phyloP scores from a whole-genome alignment of 108 stramenopile genomes.

The Ochromonas danica region DNA sequence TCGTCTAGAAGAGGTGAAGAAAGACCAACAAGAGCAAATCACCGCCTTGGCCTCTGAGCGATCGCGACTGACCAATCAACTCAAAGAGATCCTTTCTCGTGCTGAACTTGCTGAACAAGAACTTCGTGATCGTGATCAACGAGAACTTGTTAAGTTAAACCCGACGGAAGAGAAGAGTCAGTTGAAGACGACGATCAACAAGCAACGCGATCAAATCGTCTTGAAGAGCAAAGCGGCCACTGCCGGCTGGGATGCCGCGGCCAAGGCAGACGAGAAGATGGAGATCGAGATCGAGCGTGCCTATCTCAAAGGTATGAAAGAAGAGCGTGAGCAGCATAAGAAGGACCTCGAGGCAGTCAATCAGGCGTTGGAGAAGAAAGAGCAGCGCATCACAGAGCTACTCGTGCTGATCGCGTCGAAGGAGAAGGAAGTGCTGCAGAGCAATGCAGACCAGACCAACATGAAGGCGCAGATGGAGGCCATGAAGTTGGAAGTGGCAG shows the following conservation, averaged over 20 bases:
- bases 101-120: constrained; percentile 28
- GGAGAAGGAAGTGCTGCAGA: neutral
- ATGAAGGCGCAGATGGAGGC: constrained; percentile 38
- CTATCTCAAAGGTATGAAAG: constrained; percentile 2
- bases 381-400: constrained; percentile 37
- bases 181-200: neutral
- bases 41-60: neutral
- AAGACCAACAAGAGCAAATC: constrained; percentile 4
- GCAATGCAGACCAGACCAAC: neutral
- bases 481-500: constrained; percentile 44
- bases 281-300: constrained; percentile 29
- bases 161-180: neutral
- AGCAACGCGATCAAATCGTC: constrained; percentile 13
- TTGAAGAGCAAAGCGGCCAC: constrained; percentile 45
- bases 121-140: neutral
- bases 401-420: neutral
- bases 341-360: constrained; percentile 32
- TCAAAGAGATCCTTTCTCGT: neutral
- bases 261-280: constrained; percentile 40
- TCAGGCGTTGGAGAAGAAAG: constrained; percentile 39
- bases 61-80: neutral
- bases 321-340: neutral
- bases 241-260: constrained; percentile 52
- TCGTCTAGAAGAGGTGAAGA: neutral
- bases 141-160: neutral